These are phyloP conservation scores for Zychaea mexicana DNA, from an alignment of 371 early-diverging fungal genomes.

Conservation along the genomic window DNA sequence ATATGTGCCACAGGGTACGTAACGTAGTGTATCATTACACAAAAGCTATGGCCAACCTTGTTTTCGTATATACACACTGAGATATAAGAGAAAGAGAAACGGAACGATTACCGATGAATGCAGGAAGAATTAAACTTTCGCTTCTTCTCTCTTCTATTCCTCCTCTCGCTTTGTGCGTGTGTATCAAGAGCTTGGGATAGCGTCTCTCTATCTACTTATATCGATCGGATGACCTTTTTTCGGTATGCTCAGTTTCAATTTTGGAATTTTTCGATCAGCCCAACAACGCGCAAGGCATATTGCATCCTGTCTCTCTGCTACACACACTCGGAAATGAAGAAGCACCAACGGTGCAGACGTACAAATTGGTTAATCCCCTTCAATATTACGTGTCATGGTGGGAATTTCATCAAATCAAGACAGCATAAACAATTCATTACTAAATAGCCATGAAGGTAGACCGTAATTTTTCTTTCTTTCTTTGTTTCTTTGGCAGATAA, in stretches of 20 bases:
- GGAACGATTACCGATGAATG: neutral
- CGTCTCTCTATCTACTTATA: too few relatives aligned
- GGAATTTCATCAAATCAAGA: too few relatives aligned
- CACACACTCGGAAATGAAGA: neutral
- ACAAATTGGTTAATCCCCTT: neutral
- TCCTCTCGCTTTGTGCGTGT: neutral
- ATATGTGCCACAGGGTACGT: neutral
- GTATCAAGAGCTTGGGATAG: too few relatives aligned
- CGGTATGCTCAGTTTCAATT: neutral
- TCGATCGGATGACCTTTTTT: neutral
- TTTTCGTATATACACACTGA: neutral
- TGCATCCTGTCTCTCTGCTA: too few relatives aligned
- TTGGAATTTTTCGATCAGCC: neutral
- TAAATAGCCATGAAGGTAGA: neutral
- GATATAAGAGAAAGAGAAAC: neutral
- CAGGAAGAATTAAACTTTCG: too few relatives aligned
- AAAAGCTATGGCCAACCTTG: slow-evolving; percentile 5
- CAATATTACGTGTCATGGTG: too few relatives aligned
- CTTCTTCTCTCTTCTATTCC: too few relatives aligned
- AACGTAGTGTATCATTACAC: neutral
- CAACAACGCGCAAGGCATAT: too few relatives aligned
- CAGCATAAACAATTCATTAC: neutral
- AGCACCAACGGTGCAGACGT: neutral
- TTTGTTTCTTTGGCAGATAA: too few relatives aligned
- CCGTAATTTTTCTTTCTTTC: too few relatives aligned